These are phyloP conservation scores for Candida pini DNA, from an alignment of 805 yeast species.

Conservation along the genomic window DNA sequence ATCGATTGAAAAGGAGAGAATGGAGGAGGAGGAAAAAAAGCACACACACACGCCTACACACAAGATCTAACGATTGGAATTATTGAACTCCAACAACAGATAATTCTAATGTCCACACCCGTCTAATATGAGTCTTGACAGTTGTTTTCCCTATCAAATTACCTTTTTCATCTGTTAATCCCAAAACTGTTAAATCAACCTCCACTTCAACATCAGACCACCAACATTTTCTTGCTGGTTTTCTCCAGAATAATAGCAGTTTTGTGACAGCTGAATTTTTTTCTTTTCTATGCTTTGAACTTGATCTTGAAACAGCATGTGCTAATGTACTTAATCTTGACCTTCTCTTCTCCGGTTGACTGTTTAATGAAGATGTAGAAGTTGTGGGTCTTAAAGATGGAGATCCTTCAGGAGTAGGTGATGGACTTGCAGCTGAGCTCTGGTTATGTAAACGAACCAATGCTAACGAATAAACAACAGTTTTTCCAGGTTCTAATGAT, in stretches of 20 bases:
- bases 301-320: conserved; percentile 43
- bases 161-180: conserved; percentile 21
- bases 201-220: conserved; percentile 70
- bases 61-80: background rate
- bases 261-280: conserved; percentile 43
- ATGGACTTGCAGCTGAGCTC: conserved; percentile 5
- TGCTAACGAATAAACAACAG: conserved; percentile 81
- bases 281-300: conserved; percentile 31
- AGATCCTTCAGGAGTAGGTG: conserved; percentile 17
- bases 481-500: conserved; percentile 78
- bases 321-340: conserved; percentile 62
- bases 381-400: conserved; percentile 30
- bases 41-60: no score
- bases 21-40: no score
- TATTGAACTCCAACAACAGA: conserved; percentile 80
- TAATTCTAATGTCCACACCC: conserved; percentile 96
- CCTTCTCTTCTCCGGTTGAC: conserved; percentile 31
- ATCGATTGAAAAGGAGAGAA: no score
- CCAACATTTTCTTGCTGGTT: conserved; percentile 99
- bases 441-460: conserved; percentile 50
- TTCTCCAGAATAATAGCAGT: conserved; percentile 87
- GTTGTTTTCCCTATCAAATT: conserved; percentile 30
- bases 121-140: conserved; percentile 75
- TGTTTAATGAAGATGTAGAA: conserved; percentile 16
- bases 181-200: conserved; percentile 29